Evolutionary conservation across 345 rosid species (phyloP), one percentile per base, ranked within the genome.

Genomic region (Toxicodendron radicans): DNA sequence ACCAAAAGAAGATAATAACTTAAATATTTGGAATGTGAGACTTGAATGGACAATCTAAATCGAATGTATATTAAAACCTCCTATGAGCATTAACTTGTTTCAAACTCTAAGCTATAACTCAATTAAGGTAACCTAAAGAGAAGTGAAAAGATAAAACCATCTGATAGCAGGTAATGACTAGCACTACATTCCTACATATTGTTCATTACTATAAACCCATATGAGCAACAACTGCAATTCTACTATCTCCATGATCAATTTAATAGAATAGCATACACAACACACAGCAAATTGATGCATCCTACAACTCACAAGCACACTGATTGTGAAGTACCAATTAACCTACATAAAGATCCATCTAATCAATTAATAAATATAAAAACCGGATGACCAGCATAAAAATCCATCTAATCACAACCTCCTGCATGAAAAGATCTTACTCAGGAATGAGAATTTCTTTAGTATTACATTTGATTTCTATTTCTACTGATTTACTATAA

Each of bases 341-440:
- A 62, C 43, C 43, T 7, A 38, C 9, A 7, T 38, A 38, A 38
- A 60, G 45, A 60, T 16, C 13, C 9, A 2, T 35, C 20, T 16
- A 12, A 51, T 11, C 3, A 3, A 61, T 27, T 27, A 27, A 27
- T 27, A 27, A 1, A 27, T 27, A 27, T 27, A 0, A 27, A 27
- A 27, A 27, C 30, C 30, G 2, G 30, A 27, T 27, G 30, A 27
- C 30, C 30, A 2, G 30, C 30, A 27, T 58, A 58, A 10, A 60
- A 43, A 60, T 16, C 14, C 9, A 7, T 35, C 43, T 51, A 12
- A 51, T 13, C 54, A 51, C 64, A 7, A 38, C 11, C 20, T 60
- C 41, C 38, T 16, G 45, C 64, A 45, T 45, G 54, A 45, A 21
- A 45, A 65, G 69, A 21, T 65, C 54, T 64, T 49, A 45, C 52